Evolutionary conservation across 1,284 basidiomycete genomes (phyloP).

Genomic region (Rhodofomes roseus): DNA sequence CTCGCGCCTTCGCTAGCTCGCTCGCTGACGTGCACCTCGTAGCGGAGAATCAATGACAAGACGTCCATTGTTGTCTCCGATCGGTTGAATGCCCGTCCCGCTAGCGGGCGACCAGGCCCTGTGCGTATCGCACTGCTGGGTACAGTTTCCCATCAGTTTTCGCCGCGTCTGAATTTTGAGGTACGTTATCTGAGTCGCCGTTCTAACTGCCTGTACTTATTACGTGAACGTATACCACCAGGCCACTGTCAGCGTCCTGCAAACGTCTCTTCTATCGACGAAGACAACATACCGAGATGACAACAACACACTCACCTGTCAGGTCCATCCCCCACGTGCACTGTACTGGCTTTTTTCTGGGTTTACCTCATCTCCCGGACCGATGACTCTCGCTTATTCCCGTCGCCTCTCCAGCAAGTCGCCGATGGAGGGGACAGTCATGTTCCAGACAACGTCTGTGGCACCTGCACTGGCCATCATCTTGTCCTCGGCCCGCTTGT

Average conservation of each 20-base stretch:
- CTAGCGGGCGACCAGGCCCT: background rate
- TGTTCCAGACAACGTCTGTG: slow-evolving; percentile 16
- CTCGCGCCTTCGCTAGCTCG: no score
- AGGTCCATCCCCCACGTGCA: slow-evolving; percentile 16
- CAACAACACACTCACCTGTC: slow-evolving; percentile 22
- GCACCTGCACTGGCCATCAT: slow-evolving; percentile 19
- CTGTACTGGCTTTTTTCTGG: background rate
- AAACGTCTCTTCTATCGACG: slow-evolving; percentile 18
- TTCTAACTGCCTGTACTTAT: background rate
- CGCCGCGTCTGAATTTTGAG: slow-evolving; percentile 38
- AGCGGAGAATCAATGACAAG: slow-evolving; percentile 18
- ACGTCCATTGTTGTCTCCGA: slow-evolving; percentile 18
- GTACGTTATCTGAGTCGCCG: slow-evolving; percentile 14
- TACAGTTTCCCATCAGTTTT: slow-evolving; percentile 49
- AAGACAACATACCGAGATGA: slow-evolving; percentile 24
- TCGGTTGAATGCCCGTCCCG: slow-evolving; percentile 3
- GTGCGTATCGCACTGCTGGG: slow-evolving; percentile 32
- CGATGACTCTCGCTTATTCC: slow-evolving; percentile 24
- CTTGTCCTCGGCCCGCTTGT: slow-evolving; percentile 21
- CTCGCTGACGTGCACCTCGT: background rate
- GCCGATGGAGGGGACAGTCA: slow-evolving; percentile 25
- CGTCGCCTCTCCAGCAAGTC: slow-evolving; percentile 31
- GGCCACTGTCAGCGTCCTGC: slow-evolving; percentile 28
- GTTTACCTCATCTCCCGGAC: background rate
- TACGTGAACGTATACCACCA: slow-evolving; percentile 1